Base-by-base conservation (phyloP, 306 rosid genomes). In the Prunus mume region DNA sequence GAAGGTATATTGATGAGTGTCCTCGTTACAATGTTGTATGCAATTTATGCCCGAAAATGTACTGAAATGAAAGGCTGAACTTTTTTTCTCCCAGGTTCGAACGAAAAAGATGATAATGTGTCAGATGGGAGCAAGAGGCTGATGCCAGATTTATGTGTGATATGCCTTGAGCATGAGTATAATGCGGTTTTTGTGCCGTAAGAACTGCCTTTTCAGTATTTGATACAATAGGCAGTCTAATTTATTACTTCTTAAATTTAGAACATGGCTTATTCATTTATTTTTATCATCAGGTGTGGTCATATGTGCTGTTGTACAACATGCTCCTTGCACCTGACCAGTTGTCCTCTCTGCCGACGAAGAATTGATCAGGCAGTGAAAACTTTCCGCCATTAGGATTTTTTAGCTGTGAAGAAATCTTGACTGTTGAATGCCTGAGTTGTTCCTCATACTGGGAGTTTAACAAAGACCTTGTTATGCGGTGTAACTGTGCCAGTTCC, bases 141-240 rank as follows among this genome's bases (percentile, higher is more conserved):
- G 69, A 85, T 95, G 93, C 98, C 99, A 56, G 87, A 95, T 76
- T 82, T 95, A 79, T 95, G 99, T 78, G 99, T 95, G 52, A 95
- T 95, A 84, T 95, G 99, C 85, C 99, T 95, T 6, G 99, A 92
- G 87, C 91, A 85, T 78, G 96, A 90, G 34, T 95, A 95, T 41
- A 91, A 95, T 81, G 91, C 98, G 3, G 99, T 95, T 81, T 92
- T 95, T 86, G 99, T 95, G 79, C 96, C 96, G 99, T 95, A 89
- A 90, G 98, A 71, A 74, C 55, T 72, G 19, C 24, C 28, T 46
- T 17, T 57, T 22, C 9, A 11, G 19, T 24, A 3, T 72, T 20
- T 71, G 66, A 24, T 57, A 38, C 38, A 38, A 12, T 22, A 10
- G 46, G 12, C 32, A 15, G 14, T 73, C 28, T 28, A 12, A 46